Evolutionary conservation across 2,329 filamentous ascomycete genomes (phyloP).

Genomic region (Penicillium palitans): DNA sequence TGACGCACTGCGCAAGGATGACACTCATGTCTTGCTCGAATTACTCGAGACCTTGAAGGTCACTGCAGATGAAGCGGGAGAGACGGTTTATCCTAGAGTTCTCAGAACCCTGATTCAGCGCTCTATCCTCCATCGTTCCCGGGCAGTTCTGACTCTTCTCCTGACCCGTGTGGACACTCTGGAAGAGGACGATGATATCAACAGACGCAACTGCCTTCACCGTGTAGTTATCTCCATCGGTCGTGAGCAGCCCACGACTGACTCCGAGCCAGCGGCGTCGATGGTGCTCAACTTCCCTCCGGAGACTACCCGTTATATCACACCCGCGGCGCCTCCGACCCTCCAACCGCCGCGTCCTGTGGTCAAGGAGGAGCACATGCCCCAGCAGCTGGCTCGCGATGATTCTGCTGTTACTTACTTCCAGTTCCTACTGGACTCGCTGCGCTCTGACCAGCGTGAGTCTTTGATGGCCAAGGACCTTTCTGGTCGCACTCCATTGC

Average conservation of each 20-base stretch:
- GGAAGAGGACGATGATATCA: conserved; percentile 88
- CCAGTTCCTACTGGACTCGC: conserved; percentile 62
- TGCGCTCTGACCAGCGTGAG: conserved; percentile 66
- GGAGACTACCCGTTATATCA: conserved; percentile 71
- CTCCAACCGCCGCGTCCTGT: conserved; percentile 62
- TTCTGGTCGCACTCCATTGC: conserved; percentile 80
- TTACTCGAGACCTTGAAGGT: conserved; percentile 61
- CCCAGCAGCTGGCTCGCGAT: conserved; percentile 62
- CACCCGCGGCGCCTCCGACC: conserved; percentile 70
- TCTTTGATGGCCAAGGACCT: conserved; percentile 71
- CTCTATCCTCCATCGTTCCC: conserved; percentile 70
- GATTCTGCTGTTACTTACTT: conserved; percentile 75
- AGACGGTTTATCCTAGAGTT: conserved; percentile 67
- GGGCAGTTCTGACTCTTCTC: conserved; percentile 68
- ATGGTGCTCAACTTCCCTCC: conserved; percentile 51
- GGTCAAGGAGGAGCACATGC: conserved; percentile 64
- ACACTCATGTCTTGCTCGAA: conserved; percentile 44
- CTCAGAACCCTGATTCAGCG: conserved; percentile 47
- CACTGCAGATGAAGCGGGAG: conserved; percentile 55
- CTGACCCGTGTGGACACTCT: conserved; percentile 68
- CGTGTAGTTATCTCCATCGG: conserved; percentile 90
- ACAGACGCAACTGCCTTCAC: conserved; percentile 90
- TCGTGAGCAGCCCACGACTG: conserved; percentile 63
- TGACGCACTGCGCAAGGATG: conserved; percentile 43
- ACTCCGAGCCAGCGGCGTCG: conserved; percentile 54